Percentiles rank a stretch among this genome's conserved stretches.
phyloP scores from a whole-genome alignment of 2,329 filamentous ascomycete genomes.

The Harringtonia aguacate region DNA sequence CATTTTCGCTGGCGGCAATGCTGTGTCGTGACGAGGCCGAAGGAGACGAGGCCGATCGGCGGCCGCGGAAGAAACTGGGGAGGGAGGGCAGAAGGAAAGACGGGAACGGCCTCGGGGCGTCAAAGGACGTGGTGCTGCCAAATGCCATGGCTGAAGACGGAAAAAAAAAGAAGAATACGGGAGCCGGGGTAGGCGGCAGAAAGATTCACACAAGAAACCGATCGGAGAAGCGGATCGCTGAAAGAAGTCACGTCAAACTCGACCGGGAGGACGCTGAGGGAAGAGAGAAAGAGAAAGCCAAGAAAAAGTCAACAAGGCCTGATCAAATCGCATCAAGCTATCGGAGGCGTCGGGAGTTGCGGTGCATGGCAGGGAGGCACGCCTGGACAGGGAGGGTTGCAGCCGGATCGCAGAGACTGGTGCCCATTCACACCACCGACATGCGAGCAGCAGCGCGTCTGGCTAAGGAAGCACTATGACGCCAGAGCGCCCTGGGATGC shows the following conservation, averaged over 20 bases:
- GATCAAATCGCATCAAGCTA: background rate
- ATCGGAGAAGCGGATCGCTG: too few species aligned
- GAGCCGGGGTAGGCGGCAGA: too few species aligned
- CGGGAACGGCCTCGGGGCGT: conserved; percentile 10
- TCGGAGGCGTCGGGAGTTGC: background rate
- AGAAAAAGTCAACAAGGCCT: background rate
- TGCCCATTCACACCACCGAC: background rate
- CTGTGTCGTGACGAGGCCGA: conserved; percentile 10
- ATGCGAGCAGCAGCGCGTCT: background rate
- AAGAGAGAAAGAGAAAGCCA: background rate
- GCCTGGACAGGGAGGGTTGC: background rate
- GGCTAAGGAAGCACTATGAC: background rate
- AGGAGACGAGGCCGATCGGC: conserved; percentile 1
- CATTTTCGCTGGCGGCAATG: background rate
- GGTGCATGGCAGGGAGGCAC: too few species aligned
- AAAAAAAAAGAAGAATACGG: background rate
- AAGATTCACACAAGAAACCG: too few species aligned
- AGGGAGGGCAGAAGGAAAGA: conserved; percentile 18
- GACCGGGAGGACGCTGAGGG: too few species aligned
- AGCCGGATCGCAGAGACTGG: background rate
- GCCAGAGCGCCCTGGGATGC: background rate
- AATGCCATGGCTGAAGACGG: background rate
- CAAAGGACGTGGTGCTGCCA: background rate
- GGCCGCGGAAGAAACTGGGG: conserved; percentile 11
- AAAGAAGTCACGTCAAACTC: too few species aligned